Conservation (phyloP, 345 rosid genomes). For the Conringia planisiliqua region DNA sequence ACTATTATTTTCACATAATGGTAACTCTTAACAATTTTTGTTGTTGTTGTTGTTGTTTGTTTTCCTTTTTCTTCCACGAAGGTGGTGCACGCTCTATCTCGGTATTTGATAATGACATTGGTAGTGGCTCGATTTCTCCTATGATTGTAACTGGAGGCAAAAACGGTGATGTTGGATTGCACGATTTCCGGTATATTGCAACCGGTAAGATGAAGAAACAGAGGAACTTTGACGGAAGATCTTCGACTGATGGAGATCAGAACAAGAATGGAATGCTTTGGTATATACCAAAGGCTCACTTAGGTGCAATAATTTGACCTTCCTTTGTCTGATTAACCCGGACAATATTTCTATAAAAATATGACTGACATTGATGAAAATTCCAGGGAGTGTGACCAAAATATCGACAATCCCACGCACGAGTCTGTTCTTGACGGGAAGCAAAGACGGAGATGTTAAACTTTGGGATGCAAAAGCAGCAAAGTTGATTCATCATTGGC, state of each 20-base stretch:
- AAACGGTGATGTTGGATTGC: conserved; percentile 87
- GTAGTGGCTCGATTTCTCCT: conserved; percentile 91
- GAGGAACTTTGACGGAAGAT: conserved; percentile 40
- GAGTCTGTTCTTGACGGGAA: conserved; percentile 88
- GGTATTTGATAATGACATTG: conserved; percentile 81
- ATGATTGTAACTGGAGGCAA: conserved; percentile 88
- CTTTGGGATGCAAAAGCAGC: conserved; percentile 96
- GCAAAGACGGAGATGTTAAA: conserved; percentile 97
- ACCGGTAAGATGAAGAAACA: conserved; percentile 77
- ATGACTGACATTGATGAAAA: neutral
- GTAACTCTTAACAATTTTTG: neutral
- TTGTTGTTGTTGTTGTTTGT: too few relatives aligned
- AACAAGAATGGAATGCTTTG: conserved; percentile 83
- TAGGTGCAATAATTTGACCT: conserved; percentile 43
- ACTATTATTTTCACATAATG: neutral
- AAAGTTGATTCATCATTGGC: conserved; percentile 73
- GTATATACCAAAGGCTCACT: conserved; percentile 96
- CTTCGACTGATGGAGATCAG: conserved; percentile 48
- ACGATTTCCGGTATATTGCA: conserved; percentile 88
- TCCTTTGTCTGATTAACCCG: neutral
- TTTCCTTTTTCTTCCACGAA: conserved; percentile 32
- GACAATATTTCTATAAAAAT: neutral
- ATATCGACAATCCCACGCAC: conserved; percentile 72
- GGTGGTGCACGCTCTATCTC: conserved; percentile 92
- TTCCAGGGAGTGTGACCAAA: conserved; percentile 80